Evolutionary conservation across 139 green algal species (phyloP).

Genomic region (Ulvella scutata): DNA sequence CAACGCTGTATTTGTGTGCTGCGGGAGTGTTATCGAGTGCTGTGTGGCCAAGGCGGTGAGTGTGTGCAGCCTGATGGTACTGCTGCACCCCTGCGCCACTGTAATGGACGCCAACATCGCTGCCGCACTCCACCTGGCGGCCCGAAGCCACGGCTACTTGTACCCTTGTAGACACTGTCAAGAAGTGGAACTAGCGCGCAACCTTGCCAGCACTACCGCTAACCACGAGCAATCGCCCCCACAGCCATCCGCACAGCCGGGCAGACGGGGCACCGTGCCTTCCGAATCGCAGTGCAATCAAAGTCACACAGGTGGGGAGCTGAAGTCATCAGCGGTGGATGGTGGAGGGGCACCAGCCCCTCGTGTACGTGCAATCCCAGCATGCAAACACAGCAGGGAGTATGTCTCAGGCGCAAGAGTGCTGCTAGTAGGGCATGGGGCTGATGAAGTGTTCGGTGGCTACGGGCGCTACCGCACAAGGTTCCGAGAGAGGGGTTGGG

Average conservation of each 20-base stretch:
- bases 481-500: conserved; percentile 23
- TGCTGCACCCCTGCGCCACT: conserved; percentile 65
- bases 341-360: too few relatives aligned
- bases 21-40: too few relatives aligned
- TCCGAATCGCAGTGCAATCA: background rate
- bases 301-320: conserved; percentile 1
- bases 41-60: too few relatives aligned
- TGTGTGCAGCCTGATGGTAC: conserved; percentile 28
- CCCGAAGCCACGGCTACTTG: conserved; percentile 27
- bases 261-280: background rate
- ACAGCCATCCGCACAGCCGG: too few relatives aligned
- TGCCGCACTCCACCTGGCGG: conserved; percentile 73
- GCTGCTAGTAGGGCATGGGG: conserved; percentile 80
- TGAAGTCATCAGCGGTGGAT: background rate
- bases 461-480: conserved; percentile 85
- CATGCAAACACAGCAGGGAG: too few relatives aligned
- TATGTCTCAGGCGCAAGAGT: conserved; percentile 44
- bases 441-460: conserved; percentile 82
- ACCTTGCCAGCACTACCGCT: too few relatives aligned
- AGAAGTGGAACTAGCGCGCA: too few relatives aligned
- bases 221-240: too few relatives aligned
- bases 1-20: too few relatives aligned
- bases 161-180: too few relatives aligned
- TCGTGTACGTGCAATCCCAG: too few relatives aligned
- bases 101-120: conserved; percentile 96